Evolutionary conservation across 805 yeast genomes (phyloP), one percentile per base, ranked within the genome.

Genomic region (Yamadazyma laniorum): DNA sequence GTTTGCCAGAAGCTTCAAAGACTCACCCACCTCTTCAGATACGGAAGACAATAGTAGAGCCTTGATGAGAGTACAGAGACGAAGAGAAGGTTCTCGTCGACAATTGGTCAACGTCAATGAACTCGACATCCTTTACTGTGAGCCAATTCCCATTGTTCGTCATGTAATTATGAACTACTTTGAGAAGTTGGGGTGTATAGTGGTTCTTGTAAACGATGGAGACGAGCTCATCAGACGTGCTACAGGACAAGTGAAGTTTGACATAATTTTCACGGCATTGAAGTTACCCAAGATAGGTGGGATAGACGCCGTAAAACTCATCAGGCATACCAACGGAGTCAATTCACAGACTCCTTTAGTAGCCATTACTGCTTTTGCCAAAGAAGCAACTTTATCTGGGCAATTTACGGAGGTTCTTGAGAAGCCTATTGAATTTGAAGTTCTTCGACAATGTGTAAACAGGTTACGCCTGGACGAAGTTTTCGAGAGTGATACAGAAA

Each of bases 191-290:
- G 95, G 95, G 1, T 88, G 95, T 62, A 78, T 82, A 9, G 95
- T 88, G 6, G 85, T 86, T 4, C 69, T 85, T 2, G 84, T 86
- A 5, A 67, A 80, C 0, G 80, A 80, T 42, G 96, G 95, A 1
- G 91, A 88, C 43, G 96, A 89, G 44, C 68, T 89, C 42, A 75
- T 89, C 11, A 72, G 93, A 43, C 65, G 93, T 39, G 87, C 88
- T 5, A 84, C 95, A 0, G 85, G 95, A 25, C 82, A 81, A 36
- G 85, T 87, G 14, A 82, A 79, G 53, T 91, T 88, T 65, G 97
- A 90, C 60, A 48, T 89, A 28, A 87, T 90, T 19, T 69, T 90
- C 42, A 80, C 93, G 0, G 93, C 91, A 2, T 67, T 84, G 38
- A 77, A 77, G 47, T 64, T 85, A 16, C 77, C 85, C 12, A 81